Evolutionary conservation across 768 basidiomycete species (phyloP), one percentile per base, ranked within the genome.

Genomic region (Symmetrospora coprosmae): DNA sequence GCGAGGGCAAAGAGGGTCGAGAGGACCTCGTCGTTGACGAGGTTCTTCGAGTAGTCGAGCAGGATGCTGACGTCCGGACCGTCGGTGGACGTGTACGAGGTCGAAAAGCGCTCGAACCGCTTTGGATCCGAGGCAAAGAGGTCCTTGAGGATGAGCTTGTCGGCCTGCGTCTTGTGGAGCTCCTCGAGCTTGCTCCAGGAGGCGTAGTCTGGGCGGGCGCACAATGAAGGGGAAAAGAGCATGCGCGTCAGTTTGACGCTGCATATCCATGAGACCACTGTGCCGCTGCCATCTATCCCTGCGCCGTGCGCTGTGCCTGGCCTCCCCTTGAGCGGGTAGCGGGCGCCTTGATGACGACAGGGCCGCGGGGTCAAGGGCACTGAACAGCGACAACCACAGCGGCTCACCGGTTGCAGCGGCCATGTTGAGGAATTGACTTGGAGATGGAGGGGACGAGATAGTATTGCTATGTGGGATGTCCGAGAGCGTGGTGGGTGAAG

Each of bases 21-120:
- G 64, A 91, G 78, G 74, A 96, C 82, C 58, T 86, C 82, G 70
- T 86, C 76, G 61, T 85, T 88, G 77, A 97, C 81, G 66, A 96
- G 75, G 76, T 97, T 92, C 76, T 99, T 97, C 71, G 89, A 94
- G 76, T 86, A 91, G 74, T 99, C 92, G 71, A 94, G 79, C 62
- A 99, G 80, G 77, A 99, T 79, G 50, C 85, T 84, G 51, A 83
- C 82, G 63, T 78, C 77, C 7, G 82, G 78, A 0, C 68, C 65
- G 48, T 83, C 82, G 40, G 76, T 77, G 33, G 37, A 56, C 35
- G 49, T 61, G 74, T 90, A 91, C 64, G 82, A 78, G 53, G 77
- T 79, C 43, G 84, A 87, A 75, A 89, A 90, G 70, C 83, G 87
- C 47, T 79, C 70, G 77, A 96, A 99, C 61, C 94, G 84, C 56